Evolutionary conservation across 371 early-diverging fungal genomes (phyloP).

Genomic region (Mucor plumbeus): DNA sequence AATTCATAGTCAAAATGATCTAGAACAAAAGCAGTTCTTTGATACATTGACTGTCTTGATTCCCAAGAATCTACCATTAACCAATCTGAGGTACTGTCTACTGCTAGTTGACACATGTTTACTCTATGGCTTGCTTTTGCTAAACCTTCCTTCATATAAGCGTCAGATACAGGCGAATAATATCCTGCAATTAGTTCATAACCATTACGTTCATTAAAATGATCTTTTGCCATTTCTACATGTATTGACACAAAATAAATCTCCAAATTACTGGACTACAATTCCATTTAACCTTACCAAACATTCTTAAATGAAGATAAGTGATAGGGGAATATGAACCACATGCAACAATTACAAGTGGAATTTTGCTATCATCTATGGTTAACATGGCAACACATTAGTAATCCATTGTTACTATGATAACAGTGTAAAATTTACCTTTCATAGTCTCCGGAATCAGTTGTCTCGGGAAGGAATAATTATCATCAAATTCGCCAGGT

Average conservation of each 20-base stretch:
- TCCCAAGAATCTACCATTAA: slow-evolving; percentile 98
- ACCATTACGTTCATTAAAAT: slow-evolving; percentile 71
- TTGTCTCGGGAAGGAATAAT: slow-evolving; percentile 44
- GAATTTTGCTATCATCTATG: slow-evolving; percentile 79
- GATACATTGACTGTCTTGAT: slow-evolving; percentile 76
- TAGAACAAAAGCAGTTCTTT: slow-evolving; percentile 89
- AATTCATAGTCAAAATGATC: slow-evolving; percentile 93
- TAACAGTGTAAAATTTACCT: slow-evolving; percentile 21
- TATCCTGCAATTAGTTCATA: slow-evolving; percentile 95
- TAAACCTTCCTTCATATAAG: slow-evolving; percentile 91
- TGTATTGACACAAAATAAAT: not conserved
- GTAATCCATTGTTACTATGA: not conserved
- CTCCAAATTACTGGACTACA: not conserved
- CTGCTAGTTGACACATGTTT: slow-evolving; percentile 92
- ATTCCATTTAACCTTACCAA: slow-evolving; percentile 71
- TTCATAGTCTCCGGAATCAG: slow-evolving; percentile 38
- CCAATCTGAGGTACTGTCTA: slow-evolving; percentile 83
- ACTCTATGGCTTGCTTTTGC: slow-evolving; percentile 88
- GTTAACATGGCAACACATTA: not conserved
- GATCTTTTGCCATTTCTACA: slow-evolving; percentile 93
- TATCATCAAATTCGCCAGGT: slow-evolving; percentile 26
- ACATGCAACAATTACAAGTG: slow-evolving; percentile 95
- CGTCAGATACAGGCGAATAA: slow-evolving; percentile 95
- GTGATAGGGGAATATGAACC: slow-evolving; percentile 98
- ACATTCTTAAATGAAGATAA: slow-evolving; percentile 96